These are phyloP conservation scores for Pseudocercospora fijiensis DNA, from an alignment of 2,329 filamentous ascomycete genomes.

Conservation along the genomic window DNA sequence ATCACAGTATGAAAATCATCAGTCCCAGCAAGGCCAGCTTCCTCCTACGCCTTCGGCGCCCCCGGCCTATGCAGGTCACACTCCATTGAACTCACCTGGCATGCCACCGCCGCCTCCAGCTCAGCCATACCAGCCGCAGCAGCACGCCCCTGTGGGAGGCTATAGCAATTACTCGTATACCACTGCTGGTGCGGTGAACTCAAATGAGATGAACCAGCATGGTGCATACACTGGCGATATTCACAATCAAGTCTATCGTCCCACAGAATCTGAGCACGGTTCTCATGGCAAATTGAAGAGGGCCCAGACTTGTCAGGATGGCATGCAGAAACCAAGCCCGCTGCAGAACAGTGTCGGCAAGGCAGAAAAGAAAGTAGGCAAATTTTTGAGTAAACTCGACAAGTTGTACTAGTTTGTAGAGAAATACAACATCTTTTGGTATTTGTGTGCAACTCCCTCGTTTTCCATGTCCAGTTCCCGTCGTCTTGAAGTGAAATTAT, in stretches of 20 bases:
- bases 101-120: constrained; percentile 39
- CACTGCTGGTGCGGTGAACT: constrained; percentile 33
- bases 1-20: constrained; percentile 29
- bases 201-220: constrained; percentile 23
- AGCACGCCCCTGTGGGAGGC: constrained; percentile 40
- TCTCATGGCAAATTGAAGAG: constrained; percentile 9
- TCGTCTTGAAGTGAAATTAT: neutral
- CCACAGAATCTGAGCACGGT: constrained; percentile 59
- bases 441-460: too few relatives aligned
- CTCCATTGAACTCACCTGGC: constrained; percentile 42
- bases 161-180: constrained; percentile 57
- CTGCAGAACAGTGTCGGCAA: constrained; percentile 17
- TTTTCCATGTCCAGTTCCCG: neutral
- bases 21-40: constrained; percentile 30
- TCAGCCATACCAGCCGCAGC: constrained; percentile 35
- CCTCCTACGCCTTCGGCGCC: constrained; percentile 38
- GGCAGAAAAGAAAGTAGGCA: constrained; percentile 22
- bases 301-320: constrained; percentile 16
- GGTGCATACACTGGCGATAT: constrained; percentile 52
- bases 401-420: constrained; percentile 17
- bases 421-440: neutral
- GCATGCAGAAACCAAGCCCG: constrained; percentile 9
- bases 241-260: constrained; percentile 69
- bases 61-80: constrained; percentile 38
- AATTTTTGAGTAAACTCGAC: constrained; percentile 20